Base-by-base conservation (phyloP, 495 filamentous ascomycete species). In the Hyaloscypha bicolor region DNA sequence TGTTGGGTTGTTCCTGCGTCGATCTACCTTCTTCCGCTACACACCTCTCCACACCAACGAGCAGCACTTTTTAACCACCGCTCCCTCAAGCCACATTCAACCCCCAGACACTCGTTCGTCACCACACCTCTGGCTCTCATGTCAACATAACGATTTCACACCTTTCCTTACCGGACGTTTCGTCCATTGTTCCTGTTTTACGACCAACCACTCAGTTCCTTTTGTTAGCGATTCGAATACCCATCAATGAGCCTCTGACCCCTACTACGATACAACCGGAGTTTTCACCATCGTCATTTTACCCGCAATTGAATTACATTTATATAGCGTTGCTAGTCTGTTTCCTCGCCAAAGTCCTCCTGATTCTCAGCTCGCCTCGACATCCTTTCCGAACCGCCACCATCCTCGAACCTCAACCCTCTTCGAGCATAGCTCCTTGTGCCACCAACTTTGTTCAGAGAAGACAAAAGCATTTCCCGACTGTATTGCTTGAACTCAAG, bases 241-340 rank as follows among this genome's bases (percentile, higher is more conserved):
- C 83, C 80, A 81, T 79, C 78, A 78, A 92, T 90, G 89, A 91
- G 81, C 81, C 79, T 85, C 82, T 85, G 84, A 88, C 77, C 78
- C 77, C 81, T 71, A 68, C 67, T 81, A 86, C 81, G 81, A 85
- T 79, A 79, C 68, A 63, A 55, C 69, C 77, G 81, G 82, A 85
- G 82, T 88, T 83, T 77, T 73, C 73, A 62, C 62, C 64, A 68
- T 58, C 68, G 63, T 66, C 51, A 70, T 68, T 70, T 42, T 33
- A 9, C 62, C 37, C 60, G 32, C 56, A 58, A 30, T 71, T 60
- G 63, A 63, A 58, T 68, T 64, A 69, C 60, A 66, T 68, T 63
- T 69, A 68, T 74, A 72, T 68, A 73, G 72, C 72, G 69, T 74
- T 74, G 68, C 72, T 67, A 68, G 70, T 75, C 77, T 75, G 71